Evolutionary conservation across 208 protist species (phyloP).

Genomic region (Crithidia acanthocephali): DNA sequence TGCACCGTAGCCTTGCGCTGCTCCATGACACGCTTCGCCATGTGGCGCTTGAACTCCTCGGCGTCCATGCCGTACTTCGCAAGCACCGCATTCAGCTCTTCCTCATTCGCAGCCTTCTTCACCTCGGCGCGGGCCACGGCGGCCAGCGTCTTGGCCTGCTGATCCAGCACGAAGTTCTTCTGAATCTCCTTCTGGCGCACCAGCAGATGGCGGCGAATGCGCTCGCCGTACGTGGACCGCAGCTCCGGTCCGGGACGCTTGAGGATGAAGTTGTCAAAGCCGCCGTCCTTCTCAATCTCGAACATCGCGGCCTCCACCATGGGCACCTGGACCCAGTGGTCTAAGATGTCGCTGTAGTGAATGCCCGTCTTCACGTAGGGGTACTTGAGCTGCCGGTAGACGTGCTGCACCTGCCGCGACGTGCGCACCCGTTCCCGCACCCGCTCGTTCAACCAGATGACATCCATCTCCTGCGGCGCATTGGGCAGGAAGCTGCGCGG

Average conservation of each 20-base stretch:
- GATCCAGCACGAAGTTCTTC: conserved; percentile 91
- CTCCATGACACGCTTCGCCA: conserved; percentile 57
- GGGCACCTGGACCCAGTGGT: conserved; percentile 93
- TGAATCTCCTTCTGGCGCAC: conserved; percentile 90
- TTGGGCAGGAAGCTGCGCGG: conserved; percentile 79
- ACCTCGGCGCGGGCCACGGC: conserved; percentile 61
- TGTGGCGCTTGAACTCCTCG: conserved; percentile 60
- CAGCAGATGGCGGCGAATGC: conserved; percentile 86
- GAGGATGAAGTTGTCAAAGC: conserved; percentile 93
- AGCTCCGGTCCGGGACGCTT: conserved; percentile 80
- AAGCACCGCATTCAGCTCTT: conserved; percentile 56
- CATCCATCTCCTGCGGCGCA: conserved; percentile 88
- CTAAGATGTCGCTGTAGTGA: conserved; percentile 84
- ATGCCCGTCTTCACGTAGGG: conserved; percentile 90
- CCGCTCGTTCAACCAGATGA: conserved; percentile 92
- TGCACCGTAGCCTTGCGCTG: conserved; percentile 15
- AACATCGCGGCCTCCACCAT: conserved; percentile 92
- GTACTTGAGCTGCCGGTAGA: conserved; percentile 92
- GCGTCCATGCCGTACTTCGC: conserved; percentile 84
- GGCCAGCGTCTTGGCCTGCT: conserved; percentile 73
- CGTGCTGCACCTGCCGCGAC: conserved; percentile 86
- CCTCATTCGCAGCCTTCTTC: conserved; percentile 42
- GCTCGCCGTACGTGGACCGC: conserved; percentile 90
- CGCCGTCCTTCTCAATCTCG: conserved; percentile 86
- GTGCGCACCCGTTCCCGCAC: conserved; percentile 90